Evolutionary conservation across 2,329 filamentous ascomycete genomes (phyloP), one percentile per base, ranked within the genome.

Genomic region (Sarocladium strictum): DNA sequence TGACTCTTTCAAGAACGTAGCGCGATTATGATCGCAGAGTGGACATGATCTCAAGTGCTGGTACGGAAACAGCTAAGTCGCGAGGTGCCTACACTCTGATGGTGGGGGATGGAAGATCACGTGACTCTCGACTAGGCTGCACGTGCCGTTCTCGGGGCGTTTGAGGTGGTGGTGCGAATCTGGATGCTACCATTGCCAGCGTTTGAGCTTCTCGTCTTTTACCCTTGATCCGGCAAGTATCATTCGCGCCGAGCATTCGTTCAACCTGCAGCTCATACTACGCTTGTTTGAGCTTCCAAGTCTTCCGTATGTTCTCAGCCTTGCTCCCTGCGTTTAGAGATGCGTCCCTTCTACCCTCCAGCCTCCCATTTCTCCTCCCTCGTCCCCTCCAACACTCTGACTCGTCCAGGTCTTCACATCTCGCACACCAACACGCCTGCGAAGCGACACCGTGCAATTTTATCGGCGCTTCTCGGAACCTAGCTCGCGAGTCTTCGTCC

Each of bases 201-300:
- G 9, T 51, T 32, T 12, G 47, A 51, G 47, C 47, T 51, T 14
- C 47, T 51, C 47, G 29, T 29, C n/a, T 19, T 21, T 51, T 29
- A 51, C 47, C 47, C 35, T 19, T 29, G n/a, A 51, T n/a, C 47
- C 27, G 47, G 47, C 47, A 51, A 51, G 47, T 51, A 51, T 51
- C 47, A 23, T 51, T 51, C 47, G 47, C 47, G 47, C 47, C 47
- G 47, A 51, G 47, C 47, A 51, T 51, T 51, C 47, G 27, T 51
- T 51, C 29, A 3, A 33, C 12, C 23, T n/a, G 35, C 47, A 35
- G 9, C 33, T 35, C 19, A 19, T 35, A 35, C 21, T 29, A 51
- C 26, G 47, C 47, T 51, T 26, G n/a, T 12, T 5, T 23, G 17
- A 51, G 47, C 47, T 51, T 27, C 12, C 27, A 14, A 12, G 27